A percentile compares a stretch with the other conserved stretches of the same genome.
phyloP scores from a whole-genome alignment of 2,329 filamentous ascomycete species.

The Oidium heveae region DNA sequence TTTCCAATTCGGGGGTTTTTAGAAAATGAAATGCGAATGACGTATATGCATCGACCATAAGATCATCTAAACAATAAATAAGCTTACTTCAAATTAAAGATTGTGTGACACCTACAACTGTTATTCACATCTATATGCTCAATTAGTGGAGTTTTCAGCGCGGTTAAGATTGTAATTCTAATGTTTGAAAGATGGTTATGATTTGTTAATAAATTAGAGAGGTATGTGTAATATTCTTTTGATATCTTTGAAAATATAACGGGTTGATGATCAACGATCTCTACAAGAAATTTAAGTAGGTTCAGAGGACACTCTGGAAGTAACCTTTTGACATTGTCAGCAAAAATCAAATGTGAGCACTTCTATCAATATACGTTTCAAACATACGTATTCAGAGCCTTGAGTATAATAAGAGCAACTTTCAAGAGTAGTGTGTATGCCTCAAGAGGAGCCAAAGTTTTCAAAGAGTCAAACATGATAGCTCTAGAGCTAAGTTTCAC shows the following conservation, averaged over 20 bases:
- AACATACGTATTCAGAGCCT: slow-evolving; percentile 10
- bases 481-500: slow-evolving; percentile 16
- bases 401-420: slow-evolving; percentile 8
- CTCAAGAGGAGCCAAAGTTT: slow-evolving; percentile 12
- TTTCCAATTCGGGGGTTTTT: slow-evolving; percentile 10
- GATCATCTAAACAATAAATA: slow-evolving; percentile 4
- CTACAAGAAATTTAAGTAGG: slow-evolving; percentile 9
- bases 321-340: slow-evolving; percentile 6
- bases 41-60: slow-evolving; percentile 7
- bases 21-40: slow-evolving; percentile 13
- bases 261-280: slow-evolving; percentile 6
- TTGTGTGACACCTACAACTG: slow-evolving; percentile 3
- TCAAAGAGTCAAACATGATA: slow-evolving; percentile 13
- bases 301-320: slow-evolving; percentile 4
- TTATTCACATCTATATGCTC: slow-evolving; percentile 2
- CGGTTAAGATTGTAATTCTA: slow-evolving; percentile 5
- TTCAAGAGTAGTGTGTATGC: slow-evolving; percentile 7
- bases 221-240: slow-evolving; percentile 10
- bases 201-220: slow-evolving; percentile 8
- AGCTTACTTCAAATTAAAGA: slow-evolving; percentile 1
- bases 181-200: slow-evolving; percentile 2
- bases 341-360: neutral
- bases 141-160: slow-evolving; percentile 9
- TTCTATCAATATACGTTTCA: neutral
- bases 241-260: slow-evolving; percentile 9